A percentile compares a stretch with the other conserved stretches of the same genome.
These are phyloP conservation scores for Backusella australiensis DNA, from an alignment of 192 early-diverging fungal species.

Conservation along the genomic window DNA sequence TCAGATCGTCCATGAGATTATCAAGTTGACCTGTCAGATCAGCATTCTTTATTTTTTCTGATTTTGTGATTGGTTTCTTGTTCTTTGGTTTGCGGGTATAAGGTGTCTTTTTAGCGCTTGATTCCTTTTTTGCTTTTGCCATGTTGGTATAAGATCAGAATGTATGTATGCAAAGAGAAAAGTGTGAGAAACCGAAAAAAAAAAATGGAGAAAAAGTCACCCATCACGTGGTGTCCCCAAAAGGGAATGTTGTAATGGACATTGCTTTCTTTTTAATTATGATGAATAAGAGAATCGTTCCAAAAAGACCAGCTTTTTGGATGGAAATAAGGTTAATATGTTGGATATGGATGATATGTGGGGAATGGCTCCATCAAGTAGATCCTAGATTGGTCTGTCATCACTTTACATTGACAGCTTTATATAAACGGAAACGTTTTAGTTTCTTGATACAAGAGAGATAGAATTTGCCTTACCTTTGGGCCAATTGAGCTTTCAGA, in stretches of 20 bases:
- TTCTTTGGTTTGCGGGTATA: slow-evolving; percentile 8
- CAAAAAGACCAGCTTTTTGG: background rate
- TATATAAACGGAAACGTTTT: background rate
- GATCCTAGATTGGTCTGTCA: background rate
- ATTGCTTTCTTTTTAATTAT: too few relatives aligned
- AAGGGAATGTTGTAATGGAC: too few relatives aligned
- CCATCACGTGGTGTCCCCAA: background rate
- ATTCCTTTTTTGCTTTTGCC: slow-evolving; percentile 14
- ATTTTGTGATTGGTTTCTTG: slow-evolving; percentile 5
- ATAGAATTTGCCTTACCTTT: background rate
- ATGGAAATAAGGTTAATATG: background rate
- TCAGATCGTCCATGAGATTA: slow-evolving; percentile 20
- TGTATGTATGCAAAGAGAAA: too few relatives aligned
- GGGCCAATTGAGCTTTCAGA: background rate
- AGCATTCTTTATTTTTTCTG: slow-evolving; percentile 21
- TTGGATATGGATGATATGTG: background rate
- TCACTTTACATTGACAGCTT: background rate
- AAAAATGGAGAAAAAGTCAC: background rate
- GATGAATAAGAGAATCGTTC: background rate
- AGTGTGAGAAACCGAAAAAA: background rate
- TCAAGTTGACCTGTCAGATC: slow-evolving; percentile 27
- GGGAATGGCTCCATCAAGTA: background rate
- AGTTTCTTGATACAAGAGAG: background rate
- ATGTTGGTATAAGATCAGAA: background rate
- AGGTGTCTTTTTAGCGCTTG: background rate